A percentile compares a stretch with the other conserved stretches of the same genome.
Evolutionary conservation across 78 protist genomes (phyloP).

Genomic region (Cyanophora paradoxa): DNA sequence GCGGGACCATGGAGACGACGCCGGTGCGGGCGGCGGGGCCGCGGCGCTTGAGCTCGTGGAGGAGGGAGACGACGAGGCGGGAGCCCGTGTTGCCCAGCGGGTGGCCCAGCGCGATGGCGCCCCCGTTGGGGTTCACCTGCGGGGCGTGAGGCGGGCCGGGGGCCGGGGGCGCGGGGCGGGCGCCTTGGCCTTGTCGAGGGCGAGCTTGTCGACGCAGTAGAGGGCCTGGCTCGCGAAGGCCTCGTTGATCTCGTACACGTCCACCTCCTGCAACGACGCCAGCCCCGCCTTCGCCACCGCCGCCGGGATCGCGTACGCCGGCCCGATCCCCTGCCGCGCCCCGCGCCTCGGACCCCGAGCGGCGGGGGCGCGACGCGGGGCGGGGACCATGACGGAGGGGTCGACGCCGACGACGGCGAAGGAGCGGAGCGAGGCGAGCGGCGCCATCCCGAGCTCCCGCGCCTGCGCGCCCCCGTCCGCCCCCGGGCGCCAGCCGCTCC

Average conservation of each 20-base stretch:
- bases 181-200: constrained; percentile 15
- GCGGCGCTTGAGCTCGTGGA: constrained; percentile 15
- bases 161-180: too few species aligned
- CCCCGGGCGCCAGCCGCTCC: too few species aligned
- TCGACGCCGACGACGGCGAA: neutral
- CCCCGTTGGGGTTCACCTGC: constrained; percentile 17
- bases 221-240: constrained; percentile 82
- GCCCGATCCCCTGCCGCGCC: too few species aligned
- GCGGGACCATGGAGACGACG: neutral
- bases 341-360: too few species aligned
- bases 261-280: constrained; percentile 63
- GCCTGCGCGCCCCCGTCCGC: too few species aligned
- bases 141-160: too few species aligned
- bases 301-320: constrained; percentile 78
- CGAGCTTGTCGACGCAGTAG: constrained; percentile 40
- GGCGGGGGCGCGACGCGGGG: too few species aligned
- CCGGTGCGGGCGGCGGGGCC: neutral
- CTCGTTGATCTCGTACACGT: constrained; percentile 84
- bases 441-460: constrained; percentile 9
- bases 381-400: neutral
- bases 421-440: neutral
- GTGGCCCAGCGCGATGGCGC: constrained; percentile 50
- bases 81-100: constrained; percentile 55
- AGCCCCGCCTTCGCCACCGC: constrained; percentile 68
- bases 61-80: constrained; percentile 12